A percentile compares a stretch with the other conserved stretches of the same genome.
Evolutionary conservation across 768 basidiomycete species (phyloP).

Genomic region (Botryobasidium botryosum): DNA sequence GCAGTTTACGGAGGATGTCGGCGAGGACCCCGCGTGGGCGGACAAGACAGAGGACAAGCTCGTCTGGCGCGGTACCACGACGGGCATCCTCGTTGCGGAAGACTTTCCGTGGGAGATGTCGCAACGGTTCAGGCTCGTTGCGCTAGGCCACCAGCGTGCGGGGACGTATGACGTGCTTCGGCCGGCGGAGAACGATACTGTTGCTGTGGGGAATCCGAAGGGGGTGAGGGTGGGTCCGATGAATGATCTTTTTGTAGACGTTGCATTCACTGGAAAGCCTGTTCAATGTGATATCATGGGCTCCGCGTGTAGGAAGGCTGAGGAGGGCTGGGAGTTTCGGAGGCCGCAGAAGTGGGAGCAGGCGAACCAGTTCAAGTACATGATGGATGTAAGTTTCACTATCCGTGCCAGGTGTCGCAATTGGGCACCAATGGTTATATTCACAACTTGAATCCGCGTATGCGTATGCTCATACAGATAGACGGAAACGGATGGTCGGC

Average conservation of each 20-base stretch:
- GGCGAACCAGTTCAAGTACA: slow-evolving; percentile 20
- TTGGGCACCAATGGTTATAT: neutral
- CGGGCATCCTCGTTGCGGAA: slow-evolving; percentile 18
- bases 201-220: too few relatives aligned
- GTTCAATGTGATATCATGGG: slow-evolving; percentile 16
- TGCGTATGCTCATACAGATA: neutral
- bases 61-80: slow-evolving; percentile 27
- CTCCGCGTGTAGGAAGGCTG: slow-evolving; percentile 13
- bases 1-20: slow-evolving; percentile 15
- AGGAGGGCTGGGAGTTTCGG: slow-evolving; percentile 13
- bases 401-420: neutral
- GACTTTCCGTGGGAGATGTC: slow-evolving; percentile 15
- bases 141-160: too few relatives aligned
- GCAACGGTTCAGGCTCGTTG: slow-evolving; percentile 15
- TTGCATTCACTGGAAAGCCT: slow-evolving; percentile 17
- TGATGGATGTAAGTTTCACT: slow-evolving; percentile 19
- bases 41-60: slow-evolving; percentile 23
- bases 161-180: too few relatives aligned
- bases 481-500: slow-evolving; percentile 24
- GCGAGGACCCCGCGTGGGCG: slow-evolving; percentile 20
- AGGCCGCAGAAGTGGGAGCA: slow-evolving; percentile 13
- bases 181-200: too few relatives aligned
- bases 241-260: slow-evolving; percentile 17
- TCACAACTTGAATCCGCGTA: neutral
- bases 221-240: slow-evolving; percentile 1